phyloP scores from a whole-genome alignment of 78 protist species.

The Fonticula alba region DNA sequence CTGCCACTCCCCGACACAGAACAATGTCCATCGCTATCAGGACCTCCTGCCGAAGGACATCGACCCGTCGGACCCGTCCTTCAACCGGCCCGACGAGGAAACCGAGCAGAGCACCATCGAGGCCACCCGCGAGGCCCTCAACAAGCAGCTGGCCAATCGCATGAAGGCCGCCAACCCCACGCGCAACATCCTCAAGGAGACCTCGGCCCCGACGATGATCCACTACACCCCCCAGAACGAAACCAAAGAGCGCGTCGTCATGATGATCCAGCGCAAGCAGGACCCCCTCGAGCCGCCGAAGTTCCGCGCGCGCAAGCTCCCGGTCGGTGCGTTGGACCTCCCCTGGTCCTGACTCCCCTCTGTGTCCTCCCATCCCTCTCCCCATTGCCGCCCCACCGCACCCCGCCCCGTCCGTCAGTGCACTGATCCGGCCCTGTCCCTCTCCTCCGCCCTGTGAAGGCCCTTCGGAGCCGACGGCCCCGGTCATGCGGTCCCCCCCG shows the following conservation, averaged over 20 bases:
- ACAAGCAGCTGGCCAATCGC: constrained; percentile 3
- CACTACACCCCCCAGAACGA: constrained; percentile 37
- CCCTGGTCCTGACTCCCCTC: no score
- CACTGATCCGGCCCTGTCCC: no score
- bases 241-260: constrained; percentile 43
- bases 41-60: not conserved
- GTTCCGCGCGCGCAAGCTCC: constrained; percentile 35
- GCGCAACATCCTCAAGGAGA: not conserved
- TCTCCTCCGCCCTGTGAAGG: constrained; percentile 2
- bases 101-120: constrained; percentile 21
- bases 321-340: not conserved
- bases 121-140: constrained; percentile 36
- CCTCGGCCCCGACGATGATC: constrained; percentile 23
- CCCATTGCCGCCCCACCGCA: no score
- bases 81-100: constrained; percentile 30
- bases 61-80: no score
- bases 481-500: constrained; percentile 91
- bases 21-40: no score
- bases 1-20: no score
- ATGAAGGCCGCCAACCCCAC: constrained; percentile 21
- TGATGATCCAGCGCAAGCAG: constrained; percentile 50
- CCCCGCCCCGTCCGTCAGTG: not conserved
- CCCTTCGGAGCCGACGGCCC: constrained; percentile 82
- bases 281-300: constrained; percentile 92
- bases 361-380: no score